These are phyloP conservation scores for Miscanthus sacchariflorus DNA, from an alignment of 202 grass and related monocot genomes.

Conservation along the genomic window DNA sequence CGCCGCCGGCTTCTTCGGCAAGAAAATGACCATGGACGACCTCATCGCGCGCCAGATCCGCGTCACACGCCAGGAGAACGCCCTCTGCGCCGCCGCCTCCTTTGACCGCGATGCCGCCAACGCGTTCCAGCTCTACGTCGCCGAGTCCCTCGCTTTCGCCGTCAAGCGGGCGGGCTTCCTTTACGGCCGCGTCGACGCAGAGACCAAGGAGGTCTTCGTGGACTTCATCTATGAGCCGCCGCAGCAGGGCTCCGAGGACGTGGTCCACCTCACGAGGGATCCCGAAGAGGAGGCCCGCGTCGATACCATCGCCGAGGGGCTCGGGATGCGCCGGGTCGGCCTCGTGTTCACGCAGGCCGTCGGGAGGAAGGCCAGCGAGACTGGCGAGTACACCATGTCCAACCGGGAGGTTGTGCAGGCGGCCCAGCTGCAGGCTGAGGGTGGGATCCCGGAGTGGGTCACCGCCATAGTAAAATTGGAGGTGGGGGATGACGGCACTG, in stretches of 20 bases:
- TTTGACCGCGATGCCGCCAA: conserved; percentile 81
- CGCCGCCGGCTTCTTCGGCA: conserved; percentile 65
- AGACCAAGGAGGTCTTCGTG: conserved; percentile 60
- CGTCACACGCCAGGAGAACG: conserved; percentile 78
- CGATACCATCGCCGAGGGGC: conserved; percentile 68
- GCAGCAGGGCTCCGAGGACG: conserved; percentile 74
- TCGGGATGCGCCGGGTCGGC: conserved; percentile 79
- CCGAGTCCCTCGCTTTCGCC: conserved; percentile 76
- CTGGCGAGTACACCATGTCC: conserved; percentile 85
- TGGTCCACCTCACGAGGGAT: conserved; percentile 59
- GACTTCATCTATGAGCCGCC: conserved; percentile 96
- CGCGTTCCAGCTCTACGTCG: conserved; percentile 83
- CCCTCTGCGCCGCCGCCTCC: conserved; percentile 70
- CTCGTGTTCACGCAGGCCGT: conserved; percentile 91
- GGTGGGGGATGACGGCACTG: conserved; percentile 69
- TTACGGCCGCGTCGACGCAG: conserved; percentile 65
- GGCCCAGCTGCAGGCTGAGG: conserved; percentile 72
- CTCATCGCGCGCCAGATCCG: conserved; percentile 96
- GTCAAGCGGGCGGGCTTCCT: conserved; percentile 86
- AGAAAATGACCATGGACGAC: conserved; percentile 93
- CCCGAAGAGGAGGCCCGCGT: conserved; percentile 75
- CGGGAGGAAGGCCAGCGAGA: conserved; percentile 71
- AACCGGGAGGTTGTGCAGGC: conserved; percentile 81
- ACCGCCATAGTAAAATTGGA: conserved; percentile 88
- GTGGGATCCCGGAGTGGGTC: conserved; percentile 72